A percentile compares a stretch with the other conserved stretches of the same genome.
These are phyloP conservation scores for Phragmites australis DNA, from an alignment of 176 grass and related monocot genomes.

Conservation along the genomic window DNA sequence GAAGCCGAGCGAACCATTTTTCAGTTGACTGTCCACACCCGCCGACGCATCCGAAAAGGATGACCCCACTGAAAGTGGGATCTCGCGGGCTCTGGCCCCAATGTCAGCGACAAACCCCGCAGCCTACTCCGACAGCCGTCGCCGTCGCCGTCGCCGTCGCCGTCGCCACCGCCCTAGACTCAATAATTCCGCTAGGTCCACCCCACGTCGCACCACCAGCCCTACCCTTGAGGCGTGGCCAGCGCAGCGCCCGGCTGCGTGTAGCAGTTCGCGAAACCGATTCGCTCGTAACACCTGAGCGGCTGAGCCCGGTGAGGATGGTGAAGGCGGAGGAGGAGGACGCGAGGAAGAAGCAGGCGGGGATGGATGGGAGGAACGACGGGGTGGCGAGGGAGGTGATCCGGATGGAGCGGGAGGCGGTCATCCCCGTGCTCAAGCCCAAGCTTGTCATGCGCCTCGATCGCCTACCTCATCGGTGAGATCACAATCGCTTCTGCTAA, in stretches of 20 bases:
- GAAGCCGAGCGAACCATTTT: not conserved
- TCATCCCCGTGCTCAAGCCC: constrained; percentile 78
- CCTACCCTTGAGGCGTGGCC: not conserved
- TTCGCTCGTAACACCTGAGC: not conserved
- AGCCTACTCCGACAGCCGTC: not conserved
- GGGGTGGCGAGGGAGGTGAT: constrained; percentile 64
- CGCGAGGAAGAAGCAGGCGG: not conserved
- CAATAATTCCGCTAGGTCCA: constrained; percentile 40
- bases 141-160: not conserved
- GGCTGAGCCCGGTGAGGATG: not conserved
- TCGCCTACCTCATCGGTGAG: constrained; percentile 78
- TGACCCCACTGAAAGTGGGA: too few species aligned
- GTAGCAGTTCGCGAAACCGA: not conserved
- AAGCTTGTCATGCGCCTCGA: constrained; percentile 85
- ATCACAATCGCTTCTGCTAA: too few species aligned
- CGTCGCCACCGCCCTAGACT: too few species aligned
- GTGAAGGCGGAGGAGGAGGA: constrained; percentile 12
- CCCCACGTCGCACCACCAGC: not conserved
- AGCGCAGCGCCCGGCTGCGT: not conserved
- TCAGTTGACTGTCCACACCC: not conserved
- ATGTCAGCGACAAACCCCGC: not conserved
- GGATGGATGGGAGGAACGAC: constrained; percentile 39
- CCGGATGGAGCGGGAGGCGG: constrained; percentile 73
- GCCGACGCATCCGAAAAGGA: too few species aligned
- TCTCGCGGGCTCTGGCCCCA: too few species aligned